Base-by-base conservation (phyloP, 2,329 filamentous ascomycete species). In the Fulvia fulva region DNA sequence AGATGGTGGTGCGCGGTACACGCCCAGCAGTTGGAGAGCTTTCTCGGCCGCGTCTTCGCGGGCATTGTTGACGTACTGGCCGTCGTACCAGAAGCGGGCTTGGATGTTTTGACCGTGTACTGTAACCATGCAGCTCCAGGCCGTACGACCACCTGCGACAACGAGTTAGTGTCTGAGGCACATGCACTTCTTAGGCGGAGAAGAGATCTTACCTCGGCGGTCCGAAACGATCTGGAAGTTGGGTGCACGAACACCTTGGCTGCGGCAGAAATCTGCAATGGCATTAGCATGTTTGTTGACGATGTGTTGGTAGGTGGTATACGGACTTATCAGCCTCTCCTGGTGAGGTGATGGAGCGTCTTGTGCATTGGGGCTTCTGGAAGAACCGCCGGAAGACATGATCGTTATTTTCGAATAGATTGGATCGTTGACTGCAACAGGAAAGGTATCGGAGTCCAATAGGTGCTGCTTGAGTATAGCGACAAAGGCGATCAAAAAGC, bases 31-130 rank as follows among this genome's bases (percentile, higher is more conserved):
- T 69, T 80, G 82, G 60, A 89, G 74, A 25, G 91, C 91, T 61
- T 88, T 83, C 75, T 96, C 90, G 64, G 91, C 91, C n/a, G 90
- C 91, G 72, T 96, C 91, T 74, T 96, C 91, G 75, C 85, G 87
- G 58, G 91, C 91, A 70, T 95, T 95, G 79, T 92, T 85, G 74
- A 93, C 81, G 71, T 90, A 91, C 72, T 90, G 86, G 61, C 91
- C 91, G 74, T 95, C 91, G 76, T 96, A 96, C 90, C 90, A 96
- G 76, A 86, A 96, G 62, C 90, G 84, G 49, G 91, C 91, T n/a
- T 81, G 72, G 67, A 90, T 81, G 49, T 77, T 81, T 52, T 81
- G 77, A 55, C 86, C 87, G 66, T 83, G 80, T 58, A 96, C 83
- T n/a, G 80, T 85, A 58, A 96, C 90, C 59, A 82, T 83, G 78